Evolutionary conservation across 352 stramenopile genomes (phyloP), one percentile per base, ranked within the genome.

Genomic region (Porosira glacialis): DNA sequence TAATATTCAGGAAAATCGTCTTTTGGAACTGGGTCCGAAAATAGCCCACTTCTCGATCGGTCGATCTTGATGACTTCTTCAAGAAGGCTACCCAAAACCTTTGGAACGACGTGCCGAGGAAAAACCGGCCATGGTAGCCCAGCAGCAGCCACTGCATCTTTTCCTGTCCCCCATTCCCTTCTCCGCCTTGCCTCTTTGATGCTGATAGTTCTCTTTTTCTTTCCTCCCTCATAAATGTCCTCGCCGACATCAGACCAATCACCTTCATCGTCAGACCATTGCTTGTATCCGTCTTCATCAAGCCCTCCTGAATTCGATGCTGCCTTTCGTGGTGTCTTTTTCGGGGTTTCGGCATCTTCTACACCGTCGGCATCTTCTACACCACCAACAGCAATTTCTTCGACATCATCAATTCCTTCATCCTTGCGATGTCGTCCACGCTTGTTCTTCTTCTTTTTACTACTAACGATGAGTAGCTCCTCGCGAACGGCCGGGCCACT

Each of bases 1-100:
- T 92, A 92, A 62, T 92, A 92, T 17, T 90, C 86, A 21, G 86
- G 86, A 53, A 89, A 91, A 2, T 88, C 71, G 50, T 91, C 80
- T 56, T 70, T 78, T 33, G 83, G 76, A 28, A 92, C 86, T 33
- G 86, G 81, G 3, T 72, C 65, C 57, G 83, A 90, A 49, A 92
- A 92, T 48, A 89, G 65, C n/a, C 86, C 86, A 55, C 81, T 70
- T 17, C 65, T 83, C 8, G 61, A 52, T 30, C 79, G 50, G 43
- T 92, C 86, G 43, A 85, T 74, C 65, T 85, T 81, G 0, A 92
- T 87, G 1, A 89, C 74, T 75, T 87, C 70, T 19, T 90, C 83
- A 8, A 92, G 52, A 22, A 92, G 47, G 48, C 75, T 76, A 28
- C 28, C 50, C 26, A 92, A 70, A 38, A 92, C 81, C 24, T 80